These are phyloP conservation scores for Yueomyces sp. DNA, from an alignment of 1,139 yeast genomes.

Conservation along the genomic window DNA sequence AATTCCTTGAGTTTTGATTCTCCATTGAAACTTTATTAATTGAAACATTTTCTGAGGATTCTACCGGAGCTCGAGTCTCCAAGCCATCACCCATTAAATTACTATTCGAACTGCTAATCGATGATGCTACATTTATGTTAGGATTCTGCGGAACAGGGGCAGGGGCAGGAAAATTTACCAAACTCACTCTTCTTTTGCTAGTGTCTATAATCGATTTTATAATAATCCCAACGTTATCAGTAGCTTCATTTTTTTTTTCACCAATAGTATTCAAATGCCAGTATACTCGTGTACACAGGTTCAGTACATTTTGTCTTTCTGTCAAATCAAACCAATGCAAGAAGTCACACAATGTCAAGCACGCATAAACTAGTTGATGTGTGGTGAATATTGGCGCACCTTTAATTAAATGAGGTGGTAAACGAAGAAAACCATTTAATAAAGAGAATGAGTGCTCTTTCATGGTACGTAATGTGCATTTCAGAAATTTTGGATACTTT, in stretches of 20 bases:
- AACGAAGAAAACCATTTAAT: conserved; percentile 29
- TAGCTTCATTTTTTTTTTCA: conserved; percentile 40
- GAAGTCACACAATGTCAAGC: conserved; percentile 36
- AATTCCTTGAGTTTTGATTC: conserved; percentile 2
- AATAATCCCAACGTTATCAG: conserved; percentile 41
- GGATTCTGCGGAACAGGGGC: neutral
- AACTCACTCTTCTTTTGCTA: conserved; percentile 14
- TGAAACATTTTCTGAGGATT: neutral
- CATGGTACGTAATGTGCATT: conserved; percentile 27
- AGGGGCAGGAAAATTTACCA: conserved; percentile 2
- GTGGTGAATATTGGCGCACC: conserved; percentile 40
- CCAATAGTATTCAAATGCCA: conserved; percentile 46
- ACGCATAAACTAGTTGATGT: conserved; percentile 39
- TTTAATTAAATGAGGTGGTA: conserved; percentile 32
- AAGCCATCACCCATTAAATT: neutral
- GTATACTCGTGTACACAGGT: conserved; percentile 35
- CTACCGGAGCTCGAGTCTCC: neutral
- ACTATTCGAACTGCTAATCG: neutral
- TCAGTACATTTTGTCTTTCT: conserved; percentile 29
- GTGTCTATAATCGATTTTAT: conserved; percentile 36
- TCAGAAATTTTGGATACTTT: conserved; percentile 11
- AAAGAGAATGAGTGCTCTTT: conserved; percentile 31
- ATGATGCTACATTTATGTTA: neutral
- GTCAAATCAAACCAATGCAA: conserved; percentile 26
- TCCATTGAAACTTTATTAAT: conserved; percentile 4